Percentiles rank a stretch among this genome's conserved stretches.
Evolutionary conservation across 1,139 yeast species (phyloP).

Genomic region (Protomyces gravidus): DNA sequence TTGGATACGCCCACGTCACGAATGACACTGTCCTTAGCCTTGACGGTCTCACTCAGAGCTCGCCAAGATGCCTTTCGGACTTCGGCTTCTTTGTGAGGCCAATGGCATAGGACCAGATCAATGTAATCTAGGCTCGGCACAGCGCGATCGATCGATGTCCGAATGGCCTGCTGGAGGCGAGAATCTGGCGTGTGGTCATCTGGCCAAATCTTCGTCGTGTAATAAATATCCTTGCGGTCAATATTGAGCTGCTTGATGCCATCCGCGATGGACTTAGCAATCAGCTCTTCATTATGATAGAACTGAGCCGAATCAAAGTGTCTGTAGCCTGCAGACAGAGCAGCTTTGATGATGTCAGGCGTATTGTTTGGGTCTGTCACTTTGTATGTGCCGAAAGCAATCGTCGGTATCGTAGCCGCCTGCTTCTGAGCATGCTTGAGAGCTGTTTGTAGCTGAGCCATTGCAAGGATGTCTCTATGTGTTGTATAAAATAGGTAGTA

Average conservation of each 20-base stretch:
- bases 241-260: conserved; percentile 51
- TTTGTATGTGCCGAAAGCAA: neutral
- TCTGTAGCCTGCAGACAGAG: conserved; percentile 34
- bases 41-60: conserved; percentile 46
- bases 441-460: neutral
- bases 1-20: conserved; percentile 47
- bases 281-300: conserved; percentile 53
- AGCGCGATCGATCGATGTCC: conserved; percentile 51
- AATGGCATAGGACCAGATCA: conserved; percentile 46
- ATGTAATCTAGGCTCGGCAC: conserved; percentile 50
- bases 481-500: no score
- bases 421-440: neutral
- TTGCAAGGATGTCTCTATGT: no score
- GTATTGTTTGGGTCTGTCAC: neutral
- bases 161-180: conserved; percentile 49
- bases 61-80: conserved; percentile 45
- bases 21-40: conserved; percentile 38
- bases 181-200: conserved; percentile 27
- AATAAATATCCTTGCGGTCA: conserved; percentile 59
- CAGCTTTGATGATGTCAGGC: neutral
- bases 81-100: conserved; percentile 40
- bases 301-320: conserved; percentile 50
- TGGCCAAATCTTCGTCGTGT: conserved; percentile 57
- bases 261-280: conserved; percentile 49
- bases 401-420: neutral